Conservation (phyloP, 108 stramenopile species). For the Stephanodiscus minutulus region DNA sequence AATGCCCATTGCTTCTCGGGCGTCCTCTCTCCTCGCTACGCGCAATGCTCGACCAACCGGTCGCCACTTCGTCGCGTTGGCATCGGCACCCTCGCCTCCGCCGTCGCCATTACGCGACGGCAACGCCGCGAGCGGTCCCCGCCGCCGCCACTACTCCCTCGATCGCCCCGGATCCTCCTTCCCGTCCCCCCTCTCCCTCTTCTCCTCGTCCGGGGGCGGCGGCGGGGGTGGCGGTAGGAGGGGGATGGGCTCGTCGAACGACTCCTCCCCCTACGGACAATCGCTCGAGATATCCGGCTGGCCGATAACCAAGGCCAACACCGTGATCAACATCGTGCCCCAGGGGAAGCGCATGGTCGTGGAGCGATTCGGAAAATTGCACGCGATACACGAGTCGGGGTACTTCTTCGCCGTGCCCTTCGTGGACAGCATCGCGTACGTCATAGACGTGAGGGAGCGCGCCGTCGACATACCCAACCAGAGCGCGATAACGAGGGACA, state of each 20-base stretch:
- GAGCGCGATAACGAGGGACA: constrained; percentile 95
- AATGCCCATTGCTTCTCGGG: not conserved
- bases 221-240: not conserved
- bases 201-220: not conserved
- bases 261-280: constrained; percentile 51
- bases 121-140: not conserved
- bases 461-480: constrained; percentile 94
- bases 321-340: constrained; percentile 92
- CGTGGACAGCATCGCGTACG: constrained; percentile 92
- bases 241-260: constrained; percentile 17
- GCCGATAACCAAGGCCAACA: constrained; percentile 87
- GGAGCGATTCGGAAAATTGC: constrained; percentile 92
- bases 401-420: constrained; percentile 94
- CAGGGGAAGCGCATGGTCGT: constrained; percentile 93
- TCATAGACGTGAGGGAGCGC: constrained; percentile 94
- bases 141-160: constrained; percentile 41
- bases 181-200: constrained; percentile 25
- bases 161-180: constrained; percentile 38
- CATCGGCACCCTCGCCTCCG: constrained; percentile 5
- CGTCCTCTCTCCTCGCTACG: not conserved
- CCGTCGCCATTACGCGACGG: not conserved
- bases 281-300: constrained; percentile 58
- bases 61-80: constrained; percentile 13
- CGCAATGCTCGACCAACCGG: constrained; percentile 4
- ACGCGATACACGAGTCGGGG: constrained; percentile 86